phyloP scores from a whole-genome alignment of 2,329 filamentous ascomycete genomes.

The Aspergillus pseudotamarii region DNA sequence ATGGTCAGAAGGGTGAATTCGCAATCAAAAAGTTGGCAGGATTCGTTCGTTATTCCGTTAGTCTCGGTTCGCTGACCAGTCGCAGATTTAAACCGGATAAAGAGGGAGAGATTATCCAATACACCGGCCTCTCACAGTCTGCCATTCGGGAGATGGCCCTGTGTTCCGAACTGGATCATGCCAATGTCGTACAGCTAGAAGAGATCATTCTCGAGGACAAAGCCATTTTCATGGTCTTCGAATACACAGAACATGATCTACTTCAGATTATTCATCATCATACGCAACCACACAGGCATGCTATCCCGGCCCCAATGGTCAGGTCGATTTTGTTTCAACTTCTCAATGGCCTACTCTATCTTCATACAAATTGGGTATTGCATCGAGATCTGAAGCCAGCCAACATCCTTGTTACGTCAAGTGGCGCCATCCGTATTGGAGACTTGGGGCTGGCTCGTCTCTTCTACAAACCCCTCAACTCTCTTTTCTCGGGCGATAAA shows the following conservation, averaged over 20 bases:
- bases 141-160: constrained; percentile 97
- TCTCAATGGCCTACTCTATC: constrained; percentile 89
- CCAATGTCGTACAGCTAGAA: constrained; percentile 85
- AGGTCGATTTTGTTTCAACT: constrained; percentile 96
- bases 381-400: constrained; percentile 96
- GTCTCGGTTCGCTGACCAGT: constrained; percentile 17
- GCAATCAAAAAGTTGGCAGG: constrained; percentile 87
- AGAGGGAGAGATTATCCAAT: constrained; percentile 90
- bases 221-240: constrained; percentile 99
- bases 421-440: constrained; percentile 89
- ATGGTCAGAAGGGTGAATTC: constrained; percentile 77
- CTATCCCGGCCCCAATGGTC: constrained; percentile 84
- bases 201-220: constrained; percentile 98
- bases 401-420: constrained; percentile 96
- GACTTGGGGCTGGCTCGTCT: constrained; percentile 89
- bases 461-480: constrained; percentile 91
- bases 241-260: constrained; percentile 96
- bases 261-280: constrained; percentile 98
- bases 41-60: neutral
- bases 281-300: constrained; percentile 81
- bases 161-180: constrained; percentile 86
- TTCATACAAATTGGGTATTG: constrained; percentile 95
- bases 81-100: constrained; percentile 89
- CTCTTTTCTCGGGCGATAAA: constrained; percentile 91
- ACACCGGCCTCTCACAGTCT: constrained; percentile 96